Base-by-base conservation (phyloP, 768 basidiomycete species). In the Rhizopogon roseolus region DNA sequence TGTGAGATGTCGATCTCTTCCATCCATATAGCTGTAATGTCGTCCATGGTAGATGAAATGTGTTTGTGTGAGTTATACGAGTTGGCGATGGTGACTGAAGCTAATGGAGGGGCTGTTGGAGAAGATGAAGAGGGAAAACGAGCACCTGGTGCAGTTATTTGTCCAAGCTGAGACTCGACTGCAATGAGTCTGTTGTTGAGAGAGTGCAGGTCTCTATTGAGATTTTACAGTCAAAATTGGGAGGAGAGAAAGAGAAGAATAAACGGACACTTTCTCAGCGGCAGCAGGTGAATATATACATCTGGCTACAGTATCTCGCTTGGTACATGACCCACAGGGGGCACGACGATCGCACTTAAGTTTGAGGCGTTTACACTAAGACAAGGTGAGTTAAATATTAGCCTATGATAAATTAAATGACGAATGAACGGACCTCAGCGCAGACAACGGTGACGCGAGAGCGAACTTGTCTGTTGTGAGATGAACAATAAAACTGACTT, bases 351-450 rank as follows among this genome's bases (percentile, higher is more conserved):
- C 90, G 64, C 90, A 93, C 72, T 86, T 90, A 50, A 93, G 78
- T 62, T 93, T 93, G 50, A 93, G 77, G 4, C 90, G 88, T 67
- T 93, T 93, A 74, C 90, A 93, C 87, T 93, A 64, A 2, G 6
- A 40, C 50, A 27, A 52, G n/a, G 37, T 9, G 54, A 13, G 28
- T 9, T 0, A n/a, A 28, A 29, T 43, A 44, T n/a, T 45, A 49
- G 52, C 22, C 22, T 32, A 2, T 9, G 6, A 32, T 2, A 8
- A 32, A 32, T 22, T 32, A 32, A 32, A 32, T 32, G 29, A 22
- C 22, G 22, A 22, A 3, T 22, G 29, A 32, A 59, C 77, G 32
- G 34, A 88, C 88, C 82, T 90, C 88, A 65, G 85, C 88, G 59
- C 88, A 90, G 6, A 90, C 88, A 34, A 90, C 87, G 41, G 88